Evolutionary conservation across 768 basidiomycete genomes (phyloP), one percentile per base, ranked within the genome.

Genomic region (Calocybe indica): DNA sequence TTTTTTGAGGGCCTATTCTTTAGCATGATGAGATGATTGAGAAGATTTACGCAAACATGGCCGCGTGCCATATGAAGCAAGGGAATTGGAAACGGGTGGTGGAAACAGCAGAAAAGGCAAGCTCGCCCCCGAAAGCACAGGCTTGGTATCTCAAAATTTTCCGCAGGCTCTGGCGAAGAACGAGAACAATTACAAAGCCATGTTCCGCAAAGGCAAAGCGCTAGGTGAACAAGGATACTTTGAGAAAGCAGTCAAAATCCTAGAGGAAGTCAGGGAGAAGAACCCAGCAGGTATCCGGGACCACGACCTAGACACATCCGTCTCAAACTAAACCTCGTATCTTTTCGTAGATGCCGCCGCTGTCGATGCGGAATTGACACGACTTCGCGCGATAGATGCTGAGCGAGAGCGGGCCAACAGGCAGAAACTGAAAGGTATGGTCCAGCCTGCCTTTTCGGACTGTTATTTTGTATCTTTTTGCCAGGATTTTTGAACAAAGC

Each of bases 11-110:
- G 13, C 52, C 41, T 46, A 33, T 43, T 32, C 22, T 42, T 8
- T 51, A 92, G 89, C 74, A 81, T 13, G 90, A 92, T 60, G 70
- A 81, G 7, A 72, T 90, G 35, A 62, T 88, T 13, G 88, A 88
- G 64, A 92, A 86, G 68, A 80, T 91, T 40, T 88, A 92, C 52
- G 79, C 86, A 3, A 92, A 92, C 48, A 86, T 88, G 85, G 79
- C 83, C 2, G 88, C 87, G 5, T 89, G 88, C 55, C 87, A 92
- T 60, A 67, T 92, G 58, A 90, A 88, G 64, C 79, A 80, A 43
- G 71, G 72, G 40, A 92, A 89, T 58, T 92, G 85, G 85, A 78
- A 80, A 57, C 79, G 90, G 10, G 85, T 83, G 0, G 61, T 79
- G 44, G 87, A 92, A 55, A 83, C 87, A n/a, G 87, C 90, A 15